Evolutionary conservation across 2,329 filamentous ascomycete genomes (phyloP), one percentile per base, ranked within the genome.

Genomic region (Trichoderma semiorbis): DNA sequence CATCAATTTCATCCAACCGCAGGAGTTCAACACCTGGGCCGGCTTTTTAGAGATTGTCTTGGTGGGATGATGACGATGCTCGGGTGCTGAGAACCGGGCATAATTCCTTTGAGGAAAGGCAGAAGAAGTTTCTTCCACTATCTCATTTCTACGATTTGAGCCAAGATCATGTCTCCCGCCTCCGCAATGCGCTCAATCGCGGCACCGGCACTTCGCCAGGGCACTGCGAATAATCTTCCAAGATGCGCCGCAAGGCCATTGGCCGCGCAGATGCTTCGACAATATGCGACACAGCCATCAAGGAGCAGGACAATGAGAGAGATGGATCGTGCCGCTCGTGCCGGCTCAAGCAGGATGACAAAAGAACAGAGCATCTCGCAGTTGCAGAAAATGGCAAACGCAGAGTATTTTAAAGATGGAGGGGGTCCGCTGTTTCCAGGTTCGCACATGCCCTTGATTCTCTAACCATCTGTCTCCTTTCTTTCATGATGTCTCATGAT

Each of bases 361-460:
- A 72, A 69, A 32, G 74, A 80, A 32, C 75, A 78, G 69, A 79
- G 74, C 66, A 80, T 81, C 76, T 77, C 78, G 67, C 71, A 75
- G 21, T 75, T 79, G 58, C 78, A 81, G 53, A 79, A 76, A 73
- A 70, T 62, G 66, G 77, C 80, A 26, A 78, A 80, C 39, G 72
- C 75, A 43, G 79, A 81, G 60, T 80, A 80, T 47, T 81, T 81
- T n/a, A 77, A 75, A 65, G 74, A 77, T 14, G 79, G 79, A 7
- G 77, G 77, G 18, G 79, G 79, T 0, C 79, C 78, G 64, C 72
- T 82, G n/a, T 80, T 81, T 69, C 80, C 80, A 70, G 79, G 80
- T 80, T 66, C 14, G 74, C 55, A 8, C 10, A 12, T n/a, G 11
- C 11, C 61, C 55, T 16, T 10, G 12, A 10, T 28, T 2, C 16